Conservation (phyloP, 2,329 filamentous ascomycete genomes). For the Akanthomyces uredinophilus region DNA sequence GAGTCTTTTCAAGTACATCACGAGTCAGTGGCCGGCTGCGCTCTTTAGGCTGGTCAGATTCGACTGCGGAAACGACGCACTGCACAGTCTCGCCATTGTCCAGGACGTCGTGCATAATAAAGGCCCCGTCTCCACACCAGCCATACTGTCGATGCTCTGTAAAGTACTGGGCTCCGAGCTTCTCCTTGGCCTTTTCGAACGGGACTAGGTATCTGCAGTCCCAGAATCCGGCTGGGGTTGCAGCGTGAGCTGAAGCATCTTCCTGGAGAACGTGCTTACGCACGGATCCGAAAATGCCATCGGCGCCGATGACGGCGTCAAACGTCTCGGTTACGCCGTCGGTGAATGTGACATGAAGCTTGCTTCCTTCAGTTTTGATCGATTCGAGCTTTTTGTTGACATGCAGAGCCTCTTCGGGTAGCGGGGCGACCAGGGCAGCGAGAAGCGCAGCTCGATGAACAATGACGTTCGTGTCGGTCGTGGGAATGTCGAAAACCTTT, state of each 20-base stretch:
- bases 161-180: slow-evolving; percentile 1
- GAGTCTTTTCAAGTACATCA: neutral
- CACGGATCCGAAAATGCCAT: slow-evolving; percentile 21
- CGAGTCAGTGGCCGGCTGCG: neutral
- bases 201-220: slow-evolving; percentile 8
- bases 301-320: slow-evolving; percentile 21
- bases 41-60: neutral
- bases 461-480: slow-evolving; percentile 8
- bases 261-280: slow-evolving; percentile 18
- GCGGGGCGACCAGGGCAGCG: slow-evolving; percentile 17
- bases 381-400: slow-evolving; percentile 16
- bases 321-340: slow-evolving; percentile 17
- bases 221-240: slow-evolving; percentile 1
- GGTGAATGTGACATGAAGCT: neutral
- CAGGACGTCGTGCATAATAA: slow-evolving; percentile 6
- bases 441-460: slow-evolving; percentile 22
- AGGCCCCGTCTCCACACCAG: slow-evolving; percentile 2
- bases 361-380: slow-evolving; percentile 4
- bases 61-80: neutral
- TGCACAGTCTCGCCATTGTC: slow-evolving; percentile 7
- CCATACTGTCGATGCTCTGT: neutral
- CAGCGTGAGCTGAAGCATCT: neutral
- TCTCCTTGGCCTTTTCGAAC: neutral
- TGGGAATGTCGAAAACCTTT: neutral
- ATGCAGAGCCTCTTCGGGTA: slow-evolving; percentile 16